These are phyloP conservation scores for Serendipita sp. DNA, from an alignment of 768 basidiomycete genomes.

Conservation along the genomic window DNA sequence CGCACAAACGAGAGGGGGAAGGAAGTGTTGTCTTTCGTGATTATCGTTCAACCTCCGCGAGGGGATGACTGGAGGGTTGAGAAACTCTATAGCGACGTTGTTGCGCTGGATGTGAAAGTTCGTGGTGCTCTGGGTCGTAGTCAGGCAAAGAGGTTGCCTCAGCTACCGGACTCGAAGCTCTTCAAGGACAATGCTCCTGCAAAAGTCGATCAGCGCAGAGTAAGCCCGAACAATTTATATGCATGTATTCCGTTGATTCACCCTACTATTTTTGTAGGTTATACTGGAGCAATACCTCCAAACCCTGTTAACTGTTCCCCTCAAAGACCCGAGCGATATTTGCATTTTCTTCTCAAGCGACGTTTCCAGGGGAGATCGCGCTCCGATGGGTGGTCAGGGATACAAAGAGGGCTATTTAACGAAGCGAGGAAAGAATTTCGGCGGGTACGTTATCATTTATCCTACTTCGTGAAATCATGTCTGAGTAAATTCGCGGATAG, in stretches of 20 bases:
- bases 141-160: conserved; percentile 51
- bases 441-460: conserved; percentile 32
- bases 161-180: conserved; percentile 76
- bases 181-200: conserved; percentile 97
- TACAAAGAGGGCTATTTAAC: conserved; percentile 94
- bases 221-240: conserved; percentile 21
- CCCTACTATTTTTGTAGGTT: conserved; percentile 12
- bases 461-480: not conserved
- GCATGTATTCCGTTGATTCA: not conserved
- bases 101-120: conserved; percentile 70
- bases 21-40: conserved; percentile 79
- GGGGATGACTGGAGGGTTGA: conserved; percentile 46
- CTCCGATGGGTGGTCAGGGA: conserved; percentile 61
- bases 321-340: conserved; percentile 78
- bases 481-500: conserved; percentile 3
- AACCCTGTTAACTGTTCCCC: conserved; percentile 59
- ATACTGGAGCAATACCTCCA: conserved; percentile 71
- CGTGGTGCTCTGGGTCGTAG: conserved; percentile 33
- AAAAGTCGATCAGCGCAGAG: conserved; percentile 92
- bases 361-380: conserved; percentile 56
- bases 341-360: conserved; percentile 88
- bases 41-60: conserved; percentile 30
- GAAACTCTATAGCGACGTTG: conserved; percentile 85
- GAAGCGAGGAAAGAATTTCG: conserved; percentile 93
- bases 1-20: conserved; percentile 79